These are phyloP conservation scores for Verticillium nubilum DNA, from an alignment of 2,329 filamentous ascomycete species.

Conservation along the genomic window DNA sequence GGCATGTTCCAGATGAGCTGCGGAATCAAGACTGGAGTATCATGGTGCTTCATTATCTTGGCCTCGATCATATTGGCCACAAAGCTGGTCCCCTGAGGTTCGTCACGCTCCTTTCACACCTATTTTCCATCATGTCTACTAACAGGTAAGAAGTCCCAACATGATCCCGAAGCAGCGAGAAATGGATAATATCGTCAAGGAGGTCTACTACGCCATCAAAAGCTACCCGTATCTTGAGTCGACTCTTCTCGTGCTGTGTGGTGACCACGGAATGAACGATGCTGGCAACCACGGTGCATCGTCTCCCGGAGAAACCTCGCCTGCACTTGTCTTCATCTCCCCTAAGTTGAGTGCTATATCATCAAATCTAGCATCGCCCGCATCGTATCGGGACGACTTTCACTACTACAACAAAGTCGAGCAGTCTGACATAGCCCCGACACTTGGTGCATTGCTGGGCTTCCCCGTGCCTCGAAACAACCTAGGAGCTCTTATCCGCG, in stretches of 20 bases:
- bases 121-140: conserved; percentile 1
- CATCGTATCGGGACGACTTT: conserved; percentile 61
- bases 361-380: conserved; percentile 41
- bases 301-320: conserved; percentile 87
- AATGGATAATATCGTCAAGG: conserved; percentile 79
- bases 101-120: neutral
- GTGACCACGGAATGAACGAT: conserved; percentile 99
- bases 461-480: conserved; percentile 89
- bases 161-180: conserved; percentile 92
- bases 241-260: conserved; percentile 79
- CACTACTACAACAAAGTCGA: conserved; percentile 82
- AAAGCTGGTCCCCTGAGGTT: conserved; percentile 87
- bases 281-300: conserved; percentile 96
- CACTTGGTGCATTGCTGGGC: conserved; percentile 77
- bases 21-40: conserved; percentile 78
- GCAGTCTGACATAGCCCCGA: conserved; percentile 90
- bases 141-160: conserved; percentile 55
- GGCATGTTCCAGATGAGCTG: conserved; percentile 77
- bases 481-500: conserved; percentile 75
- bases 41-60: conserved; percentile 92
- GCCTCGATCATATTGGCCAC: conserved; percentile 94
- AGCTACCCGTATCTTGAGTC: conserved; percentile 64
- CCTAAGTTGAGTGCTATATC: conserved; percentile 66
- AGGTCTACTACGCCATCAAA: conserved; percentile 73
- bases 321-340: conserved; percentile 85